These are phyloP conservation scores for Penicillium sp. DNA, from an alignment of 2,329 filamentous ascomycete genomes.

Conservation along the genomic window DNA sequence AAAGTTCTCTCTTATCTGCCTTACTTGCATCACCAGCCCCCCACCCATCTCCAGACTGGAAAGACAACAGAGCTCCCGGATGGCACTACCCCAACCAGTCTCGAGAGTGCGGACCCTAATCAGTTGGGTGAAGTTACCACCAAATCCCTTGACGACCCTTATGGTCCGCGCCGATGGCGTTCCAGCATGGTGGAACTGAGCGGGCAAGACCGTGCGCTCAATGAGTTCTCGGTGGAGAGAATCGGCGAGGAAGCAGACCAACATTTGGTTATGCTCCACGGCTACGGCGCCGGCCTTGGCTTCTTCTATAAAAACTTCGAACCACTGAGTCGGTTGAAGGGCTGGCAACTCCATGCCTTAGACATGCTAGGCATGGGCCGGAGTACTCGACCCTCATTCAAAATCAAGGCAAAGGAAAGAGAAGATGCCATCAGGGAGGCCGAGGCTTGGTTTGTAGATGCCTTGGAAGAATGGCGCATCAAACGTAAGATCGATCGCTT, in stretches of 20 bases:
- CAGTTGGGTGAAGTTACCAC: slow-evolving; percentile 46
- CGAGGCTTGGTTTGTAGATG: slow-evolving; percentile 93
- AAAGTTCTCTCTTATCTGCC: slow-evolving; percentile 84
- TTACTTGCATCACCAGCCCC: slow-evolving; percentile 67
- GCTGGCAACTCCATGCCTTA: slow-evolving; percentile 90
- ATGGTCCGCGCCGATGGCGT: slow-evolving; percentile 81
- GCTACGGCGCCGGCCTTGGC: slow-evolving; percentile 90
- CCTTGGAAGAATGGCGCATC: slow-evolving; percentile 91
- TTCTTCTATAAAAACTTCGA: slow-evolving; percentile 99
- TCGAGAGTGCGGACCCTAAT: slow-evolving; percentile 37
- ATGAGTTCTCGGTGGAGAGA: slow-evolving; percentile 89
- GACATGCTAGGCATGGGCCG: slow-evolving; percentile 95
- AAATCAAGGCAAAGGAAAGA: slow-evolving; percentile 75
- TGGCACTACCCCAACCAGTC: slow-evolving; percentile 27
- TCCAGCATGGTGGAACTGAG: slow-evolving; percentile 79
- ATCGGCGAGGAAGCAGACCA: slow-evolving; percentile 75
- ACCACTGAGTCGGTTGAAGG: slow-evolving; percentile 69
- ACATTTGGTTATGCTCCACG: slow-evolving; percentile 91
- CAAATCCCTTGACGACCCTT: slow-evolving; percentile 64
- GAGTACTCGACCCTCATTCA: slow-evolving; percentile 78
- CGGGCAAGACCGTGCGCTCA: slow-evolving; percentile 81
- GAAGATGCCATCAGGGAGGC: slow-evolving; percentile 81
- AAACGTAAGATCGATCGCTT: slow-evolving; percentile 87
- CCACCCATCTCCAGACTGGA: slow-evolving; percentile 64
- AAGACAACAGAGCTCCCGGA: slow-evolving; percentile 30